These are phyloP conservation scores for Ceratobasidium sp. DNA, from an alignment of 1,284 basidiomycete genomes.

Conservation along the genomic window DNA sequence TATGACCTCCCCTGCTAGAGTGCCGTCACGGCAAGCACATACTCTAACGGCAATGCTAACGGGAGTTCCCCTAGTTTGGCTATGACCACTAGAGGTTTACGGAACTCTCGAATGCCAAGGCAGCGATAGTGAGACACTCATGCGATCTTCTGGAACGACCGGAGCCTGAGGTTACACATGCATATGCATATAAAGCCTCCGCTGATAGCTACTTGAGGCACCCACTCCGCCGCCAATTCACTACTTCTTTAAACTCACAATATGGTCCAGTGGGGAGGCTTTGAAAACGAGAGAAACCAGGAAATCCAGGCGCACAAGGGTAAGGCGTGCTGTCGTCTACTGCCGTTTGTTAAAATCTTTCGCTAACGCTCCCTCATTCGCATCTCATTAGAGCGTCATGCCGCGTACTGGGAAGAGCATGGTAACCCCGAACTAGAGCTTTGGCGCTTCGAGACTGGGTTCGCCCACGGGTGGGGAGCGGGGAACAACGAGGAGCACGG, in stretches of 20 bases:
- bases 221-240: neutral
- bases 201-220: neutral
- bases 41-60: neutral
- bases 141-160: neutral
- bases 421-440: slow-evolving; percentile 31
- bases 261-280: slow-evolving; percentile 36
- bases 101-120: slow-evolving; percentile 9
- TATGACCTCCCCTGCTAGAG: too few species aligned
- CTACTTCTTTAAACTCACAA: neutral
- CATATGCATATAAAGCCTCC: slow-evolving; percentile 3
- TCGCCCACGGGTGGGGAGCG: slow-evolving; percentile 29
- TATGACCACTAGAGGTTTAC: neutral
- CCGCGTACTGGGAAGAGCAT: slow-evolving; percentile 33
- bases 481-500: slow-evolving; percentile 35
- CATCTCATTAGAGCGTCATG: slow-evolving; percentile 1
- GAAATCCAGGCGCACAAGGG: slow-evolving; percentile 9
- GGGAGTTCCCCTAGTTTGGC: neutral
- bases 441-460: slow-evolving; percentile 33
- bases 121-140: neutral
- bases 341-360: neutral
- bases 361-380: neutral
- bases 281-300: slow-evolving; percentile 13
- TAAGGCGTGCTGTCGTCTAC: neutral
- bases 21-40: neutral
- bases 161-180: neutral